Evolutionary conservation across 1,284 basidiomycete species (phyloP).

Genomic region (Fomitiporia mediterranea): DNA sequence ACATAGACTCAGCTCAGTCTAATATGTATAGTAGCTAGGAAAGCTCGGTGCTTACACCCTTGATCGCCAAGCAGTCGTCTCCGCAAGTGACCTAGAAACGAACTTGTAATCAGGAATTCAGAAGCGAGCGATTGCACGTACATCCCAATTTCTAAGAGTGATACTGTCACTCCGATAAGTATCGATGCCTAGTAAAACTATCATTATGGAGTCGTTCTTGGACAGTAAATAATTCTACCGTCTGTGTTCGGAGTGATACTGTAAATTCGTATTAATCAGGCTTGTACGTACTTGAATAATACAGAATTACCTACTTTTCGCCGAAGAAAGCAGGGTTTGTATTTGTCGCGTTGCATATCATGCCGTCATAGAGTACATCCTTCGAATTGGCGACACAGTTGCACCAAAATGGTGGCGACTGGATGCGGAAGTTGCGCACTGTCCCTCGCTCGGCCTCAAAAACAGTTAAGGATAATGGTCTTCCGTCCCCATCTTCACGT

Average conservation of each 20-base stretch:
- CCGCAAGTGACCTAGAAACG: slow-evolving; percentile 39
- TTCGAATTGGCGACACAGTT: slow-evolving; percentile 52
- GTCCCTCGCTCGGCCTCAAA: slow-evolving; percentile 43
- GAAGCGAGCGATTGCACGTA: slow-evolving; percentile 26
- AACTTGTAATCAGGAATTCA: background rate
- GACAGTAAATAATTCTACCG: slow-evolving; percentile 31
- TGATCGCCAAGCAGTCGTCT: slow-evolving; percentile 33
- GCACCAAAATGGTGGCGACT: slow-evolving; percentile 63
- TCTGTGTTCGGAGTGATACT: slow-evolving; percentile 64
- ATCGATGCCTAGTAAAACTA: slow-evolving; percentile 42
- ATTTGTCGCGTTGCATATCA: slow-evolving; percentile 59
- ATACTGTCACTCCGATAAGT: slow-evolving; percentile 54
- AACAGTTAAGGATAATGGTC: slow-evolving; percentile 58
- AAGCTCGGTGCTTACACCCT: slow-evolving; percentile 22
- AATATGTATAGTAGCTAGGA: background rate
- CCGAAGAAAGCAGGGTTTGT: slow-evolving; percentile 44
- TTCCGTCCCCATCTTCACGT: slow-evolving; percentile 51
- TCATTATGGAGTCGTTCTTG: slow-evolving; percentile 1
- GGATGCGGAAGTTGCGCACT: slow-evolving; percentile 49
- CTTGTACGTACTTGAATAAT: background rate
- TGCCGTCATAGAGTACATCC: slow-evolving; percentile 54
- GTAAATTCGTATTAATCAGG: background rate
- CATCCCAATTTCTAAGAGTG: slow-evolving; percentile 50
- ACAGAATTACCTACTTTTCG: slow-evolving; percentile 41
- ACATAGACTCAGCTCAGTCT: background rate